Conservation (phyloP, 1,139 yeast species). For the Kurtzmaniella quercitrusa region DNA sequence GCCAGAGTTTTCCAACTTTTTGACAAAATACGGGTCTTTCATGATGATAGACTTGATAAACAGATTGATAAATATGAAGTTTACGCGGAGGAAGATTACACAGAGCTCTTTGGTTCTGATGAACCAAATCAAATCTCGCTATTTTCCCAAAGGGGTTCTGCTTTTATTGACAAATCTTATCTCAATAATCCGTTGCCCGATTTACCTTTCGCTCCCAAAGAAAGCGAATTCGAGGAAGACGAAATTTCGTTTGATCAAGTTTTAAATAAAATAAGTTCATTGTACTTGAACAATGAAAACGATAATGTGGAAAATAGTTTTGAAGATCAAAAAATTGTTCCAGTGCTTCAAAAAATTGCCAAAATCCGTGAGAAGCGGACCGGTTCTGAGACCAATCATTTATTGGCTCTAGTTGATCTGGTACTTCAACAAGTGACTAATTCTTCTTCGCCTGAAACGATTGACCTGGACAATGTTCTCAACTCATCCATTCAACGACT, state of each 20-base stretch:
- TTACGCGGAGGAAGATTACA: slow-evolving; percentile 39
- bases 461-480: slow-evolving; percentile 24
- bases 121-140: slow-evolving; percentile 1
- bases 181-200: background rate
- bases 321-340: slow-evolving; percentile 11
- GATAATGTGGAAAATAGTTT: slow-evolving; percentile 8
- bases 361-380: slow-evolving; percentile 21
- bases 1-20: slow-evolving; percentile 37
- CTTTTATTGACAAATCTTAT: background rate
- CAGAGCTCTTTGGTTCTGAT: slow-evolving; percentile 13
- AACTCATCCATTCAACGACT: slow-evolving; percentile 31
- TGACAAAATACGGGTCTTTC: slow-evolving; percentile 31
- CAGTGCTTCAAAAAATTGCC: slow-evolving; percentile 22
- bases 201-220: slow-evolving; percentile 3
- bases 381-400: slow-evolving; percentile 17
- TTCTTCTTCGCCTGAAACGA: slow-evolving; percentile 20
- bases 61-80: slow-evolving; percentile 42
- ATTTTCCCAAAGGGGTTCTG: background rate
- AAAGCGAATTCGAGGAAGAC: slow-evolving; percentile 8
- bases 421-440: slow-evolving; percentile 29
- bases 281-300: background rate
- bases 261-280: background rate
- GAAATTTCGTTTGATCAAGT: slow-evolving; percentile 1
- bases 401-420: slow-evolving; percentile 26
- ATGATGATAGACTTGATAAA: slow-evolving; percentile 39